Conservation (phyloP, 169 alveolate species). For the Cryptosporidium meleagridis region DNA sequence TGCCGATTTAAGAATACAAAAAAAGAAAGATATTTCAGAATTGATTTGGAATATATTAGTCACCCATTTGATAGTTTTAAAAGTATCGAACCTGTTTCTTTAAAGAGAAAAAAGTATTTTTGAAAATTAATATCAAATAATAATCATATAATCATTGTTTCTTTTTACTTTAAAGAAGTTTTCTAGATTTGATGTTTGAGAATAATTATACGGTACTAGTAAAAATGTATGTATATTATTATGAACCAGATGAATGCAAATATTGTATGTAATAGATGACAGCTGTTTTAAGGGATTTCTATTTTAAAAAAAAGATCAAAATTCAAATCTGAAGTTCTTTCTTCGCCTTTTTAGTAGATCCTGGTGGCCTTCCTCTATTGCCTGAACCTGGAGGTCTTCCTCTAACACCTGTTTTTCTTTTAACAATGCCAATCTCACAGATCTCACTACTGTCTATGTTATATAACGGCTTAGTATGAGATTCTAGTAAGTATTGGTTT, state of each 20-base stretch:
- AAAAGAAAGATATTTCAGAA: no score
- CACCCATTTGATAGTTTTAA: no score
- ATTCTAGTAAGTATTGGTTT: conserved; percentile 21
- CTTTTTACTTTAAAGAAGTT: no score
- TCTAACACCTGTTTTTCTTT: conserved; percentile 33
- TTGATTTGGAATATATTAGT: neutral
- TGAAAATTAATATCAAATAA: no score
- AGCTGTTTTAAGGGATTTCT: neutral
- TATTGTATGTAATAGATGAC: neutral
- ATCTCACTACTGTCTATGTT: conserved; percentile 32
- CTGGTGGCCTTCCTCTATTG: conserved; percentile 63
- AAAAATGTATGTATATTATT: neutral
- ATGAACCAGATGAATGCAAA: neutral
- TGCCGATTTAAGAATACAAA: neutral
- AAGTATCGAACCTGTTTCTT: neutral
- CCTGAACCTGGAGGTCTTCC: conserved; percentile 72
- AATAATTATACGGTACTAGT: neutral
- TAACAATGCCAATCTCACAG: conserved; percentile 13
- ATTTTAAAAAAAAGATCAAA: neutral
- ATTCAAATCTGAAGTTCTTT: neutral
- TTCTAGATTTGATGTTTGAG: neutral
- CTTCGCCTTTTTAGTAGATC: conserved; percentile 43
- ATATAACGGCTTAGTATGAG: conserved; percentile 42
- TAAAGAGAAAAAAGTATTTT: neutral
- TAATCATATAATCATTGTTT: no score